phyloP scores from a whole-genome alignment of 2,329 filamentous ascomycete species.

The Chaetomium sp. region DNA sequence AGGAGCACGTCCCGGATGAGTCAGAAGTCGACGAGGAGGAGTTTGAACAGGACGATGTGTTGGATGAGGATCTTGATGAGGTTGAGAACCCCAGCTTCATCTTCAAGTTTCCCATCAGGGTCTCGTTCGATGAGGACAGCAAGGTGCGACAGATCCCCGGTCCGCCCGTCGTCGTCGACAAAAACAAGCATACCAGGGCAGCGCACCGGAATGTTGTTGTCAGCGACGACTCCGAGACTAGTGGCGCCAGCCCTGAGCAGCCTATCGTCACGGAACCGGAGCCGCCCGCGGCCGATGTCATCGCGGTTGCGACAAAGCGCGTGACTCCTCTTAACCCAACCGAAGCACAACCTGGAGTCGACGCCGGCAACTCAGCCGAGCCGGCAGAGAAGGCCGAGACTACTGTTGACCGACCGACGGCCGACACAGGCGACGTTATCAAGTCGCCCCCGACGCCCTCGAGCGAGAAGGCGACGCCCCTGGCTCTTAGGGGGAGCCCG shows the following conservation, averaged over 20 bases:
- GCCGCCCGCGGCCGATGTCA: constrained; percentile 32
- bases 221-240: constrained; percentile 34
- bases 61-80: constrained; percentile 55
- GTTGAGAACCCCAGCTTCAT: constrained; percentile 59
- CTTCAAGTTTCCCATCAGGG: constrained; percentile 67
- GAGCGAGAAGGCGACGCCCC: constrained; percentile 43
- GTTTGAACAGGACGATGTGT: constrained; percentile 53
- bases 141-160: constrained; percentile 40
- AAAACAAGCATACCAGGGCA: constrained; percentile 29
- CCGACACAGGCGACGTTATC: constrained; percentile 23
- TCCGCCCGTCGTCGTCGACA: constrained; percentile 23
- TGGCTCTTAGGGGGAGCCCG: constrained; percentile 64
- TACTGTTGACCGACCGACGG: constrained; percentile 18
- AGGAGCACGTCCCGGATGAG: constrained; percentile 65
- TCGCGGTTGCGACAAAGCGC: constrained; percentile 33
- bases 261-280: constrained; percentile 37
- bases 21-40: constrained; percentile 60
- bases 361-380: constrained; percentile 1
- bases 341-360: background rate
- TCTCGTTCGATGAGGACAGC: constrained; percentile 44
- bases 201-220: constrained; percentile 34
- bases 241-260: constrained; percentile 34
- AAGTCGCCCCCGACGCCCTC: constrained; percentile 37
- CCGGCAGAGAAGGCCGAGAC: constrained; percentile 9
- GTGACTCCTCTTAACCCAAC: background rate